Evolutionary conservation across 148 eudicot species (phyloP).

Genomic region (Cornus controversa): DNA sequence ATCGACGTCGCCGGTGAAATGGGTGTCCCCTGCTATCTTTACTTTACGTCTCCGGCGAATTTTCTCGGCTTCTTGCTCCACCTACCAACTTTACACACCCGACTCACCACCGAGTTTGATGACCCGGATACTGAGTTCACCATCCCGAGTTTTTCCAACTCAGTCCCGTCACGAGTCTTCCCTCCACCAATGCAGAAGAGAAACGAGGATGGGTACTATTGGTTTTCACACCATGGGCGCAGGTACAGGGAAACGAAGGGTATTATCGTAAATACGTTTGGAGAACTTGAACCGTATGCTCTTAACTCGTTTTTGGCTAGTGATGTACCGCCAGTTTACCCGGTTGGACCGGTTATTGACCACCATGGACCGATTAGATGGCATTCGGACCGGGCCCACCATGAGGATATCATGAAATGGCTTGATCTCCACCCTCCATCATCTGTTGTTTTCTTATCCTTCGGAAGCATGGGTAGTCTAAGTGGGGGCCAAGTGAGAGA

Average conservation of each 20-base stretch:
- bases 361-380: slow-evolving; percentile 5
- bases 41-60: slow-evolving; percentile 22
- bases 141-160: slow-evolving; percentile 21
- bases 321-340: slow-evolving; percentile 28
- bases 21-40: slow-evolving; percentile 10
- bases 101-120: background rate
- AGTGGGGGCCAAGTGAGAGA: slow-evolving; percentile 39
- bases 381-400: background rate
- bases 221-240: background rate
- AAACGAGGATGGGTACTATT: slow-evolving; percentile 15
- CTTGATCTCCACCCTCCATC: slow-evolving; percentile 41
- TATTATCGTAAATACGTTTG: slow-evolving; percentile 42
- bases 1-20: slow-evolving; percentile 24
- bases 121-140: slow-evolving; percentile 11
- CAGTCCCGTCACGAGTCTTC: slow-evolving; percentile 15
- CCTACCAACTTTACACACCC: slow-evolving; percentile 6
- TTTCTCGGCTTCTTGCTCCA: slow-evolving; percentile 25
- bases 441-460: slow-evolving; percentile 58
- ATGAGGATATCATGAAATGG: slow-evolving; percentile 33
- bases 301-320: slow-evolving; percentile 9
- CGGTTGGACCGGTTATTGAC: slow-evolving; percentile 49
- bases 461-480: slow-evolving; percentile 57
- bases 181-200: background rate
- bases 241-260: slow-evolving; percentile 36
- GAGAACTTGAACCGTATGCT: slow-evolving; percentile 33